Conservation (phyloP, 169 alveolate genomes). For the Plasmodium gonderi region DNA sequence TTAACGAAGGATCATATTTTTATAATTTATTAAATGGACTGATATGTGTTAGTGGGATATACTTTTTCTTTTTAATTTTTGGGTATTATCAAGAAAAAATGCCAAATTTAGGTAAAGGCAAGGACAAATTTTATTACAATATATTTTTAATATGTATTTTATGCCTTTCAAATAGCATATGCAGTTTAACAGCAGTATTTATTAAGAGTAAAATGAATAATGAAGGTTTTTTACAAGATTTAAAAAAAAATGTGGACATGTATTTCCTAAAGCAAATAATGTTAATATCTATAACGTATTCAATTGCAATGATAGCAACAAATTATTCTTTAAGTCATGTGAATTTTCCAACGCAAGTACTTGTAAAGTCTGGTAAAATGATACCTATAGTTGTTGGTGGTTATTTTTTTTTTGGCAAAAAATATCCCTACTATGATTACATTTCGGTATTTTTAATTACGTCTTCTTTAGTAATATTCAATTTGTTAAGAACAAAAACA, state of each 20-base stretch:
- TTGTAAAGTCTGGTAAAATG: slow-evolving; percentile 92
- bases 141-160: slow-evolving; percentile 65
- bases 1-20: slow-evolving; percentile 14
- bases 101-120: slow-evolving; percentile 60
- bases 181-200: slow-evolving; percentile 51
- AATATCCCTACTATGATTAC: slow-evolving; percentile 92
- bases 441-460: slow-evolving; percentile 89
- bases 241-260: slow-evolving; percentile 55
- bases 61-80: slow-evolving; percentile 78
- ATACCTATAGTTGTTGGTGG: slow-evolving; percentile 94
- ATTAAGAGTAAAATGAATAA: slow-evolving; percentile 36
- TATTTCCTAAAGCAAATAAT: slow-evolving; percentile 68
- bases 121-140: slow-evolving; percentile 65
- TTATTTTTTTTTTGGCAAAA: slow-evolving; percentile 85
- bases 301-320: slow-evolving; percentile 87
- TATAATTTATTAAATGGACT: slow-evolving; percentile 42
- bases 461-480: slow-evolving; percentile 86
- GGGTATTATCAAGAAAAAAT: slow-evolving; percentile 82
- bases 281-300: slow-evolving; percentile 85
- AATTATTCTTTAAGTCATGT: slow-evolving; percentile 88
- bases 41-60: slow-evolving; percentile 76
- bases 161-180: slow-evolving; percentile 54
- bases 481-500: slow-evolving; percentile 80
- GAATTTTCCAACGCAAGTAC: slow-evolving; percentile 92
- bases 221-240: slow-evolving; percentile 2